phyloP scores from a whole-genome alignment of 306 rosid genomes.

The Begonia loranthoides region DNA sequence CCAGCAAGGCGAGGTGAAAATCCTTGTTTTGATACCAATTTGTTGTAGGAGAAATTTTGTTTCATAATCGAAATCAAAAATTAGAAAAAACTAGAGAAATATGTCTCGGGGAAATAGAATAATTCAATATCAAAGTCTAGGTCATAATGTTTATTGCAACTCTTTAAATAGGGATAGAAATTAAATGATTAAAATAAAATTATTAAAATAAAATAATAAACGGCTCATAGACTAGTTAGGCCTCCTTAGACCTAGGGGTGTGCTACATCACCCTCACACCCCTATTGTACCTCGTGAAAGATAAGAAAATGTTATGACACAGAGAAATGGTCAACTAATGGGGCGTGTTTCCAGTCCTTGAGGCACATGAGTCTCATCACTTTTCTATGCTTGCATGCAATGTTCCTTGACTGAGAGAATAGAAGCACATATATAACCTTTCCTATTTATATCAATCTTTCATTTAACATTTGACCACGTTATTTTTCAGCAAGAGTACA shows the following conservation, averaged over 20 bases:
- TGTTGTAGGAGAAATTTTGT: too few species aligned
- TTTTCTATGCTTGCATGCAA: not conserved
- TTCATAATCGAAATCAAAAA: too few species aligned
- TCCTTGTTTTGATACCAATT: too few species aligned
- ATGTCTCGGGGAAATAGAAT: not conserved
- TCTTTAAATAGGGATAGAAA: too few species aligned
- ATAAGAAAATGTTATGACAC: not conserved
- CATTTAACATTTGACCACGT: slow-evolving; percentile 9
- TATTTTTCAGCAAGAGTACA: slow-evolving; percentile 81
- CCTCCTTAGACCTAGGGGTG: too few species aligned
- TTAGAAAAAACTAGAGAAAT: too few species aligned
- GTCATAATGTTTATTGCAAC: too few species aligned
- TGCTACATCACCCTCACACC: too few species aligned
- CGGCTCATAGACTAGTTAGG: not conserved
- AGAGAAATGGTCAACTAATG: not conserved
- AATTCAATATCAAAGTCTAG: too few species aligned
- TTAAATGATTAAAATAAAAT: not conserved
- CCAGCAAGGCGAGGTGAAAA: too few species aligned
- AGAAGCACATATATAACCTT: not conserved
- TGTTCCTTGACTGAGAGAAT: not conserved
- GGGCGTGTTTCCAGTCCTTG: not conserved
- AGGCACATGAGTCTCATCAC: not conserved
- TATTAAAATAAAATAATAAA: too few species aligned
- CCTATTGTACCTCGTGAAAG: not conserved
- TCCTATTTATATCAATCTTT: slow-evolving; percentile 1